Evolutionary conservation across 139 green algal genomes (phyloP).

Genomic region (Asterochloris sp.): DNA sequence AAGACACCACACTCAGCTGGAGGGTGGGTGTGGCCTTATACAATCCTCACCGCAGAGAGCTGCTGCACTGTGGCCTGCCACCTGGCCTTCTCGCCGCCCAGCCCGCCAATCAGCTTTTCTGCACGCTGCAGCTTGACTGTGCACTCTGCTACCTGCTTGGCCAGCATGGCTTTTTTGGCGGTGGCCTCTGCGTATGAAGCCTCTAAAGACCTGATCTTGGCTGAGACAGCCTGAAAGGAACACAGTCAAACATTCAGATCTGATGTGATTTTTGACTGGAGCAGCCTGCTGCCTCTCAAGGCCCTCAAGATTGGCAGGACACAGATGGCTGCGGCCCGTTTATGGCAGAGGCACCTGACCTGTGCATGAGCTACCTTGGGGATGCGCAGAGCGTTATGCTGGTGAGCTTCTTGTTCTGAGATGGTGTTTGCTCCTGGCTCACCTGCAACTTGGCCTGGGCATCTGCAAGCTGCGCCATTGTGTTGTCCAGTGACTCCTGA

Average conservation of each 20-base stretch:
- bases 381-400: too few relatives aligned
- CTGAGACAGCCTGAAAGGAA: constrained; percentile 47
- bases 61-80: constrained; percentile 68
- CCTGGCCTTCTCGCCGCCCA: constrained; percentile 68
- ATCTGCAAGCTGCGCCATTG: constrained; percentile 53
- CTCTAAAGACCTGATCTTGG: constrained; percentile 70
- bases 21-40: too few relatives aligned
- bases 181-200: constrained; percentile 57
- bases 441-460: constrained; percentile 59
- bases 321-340: not conserved
- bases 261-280: not conserved
- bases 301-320: not conserved
- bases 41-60: constrained; percentile 28
- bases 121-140: constrained; percentile 62
- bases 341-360: too few relatives aligned
- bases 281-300: not conserved
- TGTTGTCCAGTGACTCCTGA: constrained; percentile 40
- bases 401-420: too few relatives aligned
- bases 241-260: not conserved
- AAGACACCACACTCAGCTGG: not conserved
- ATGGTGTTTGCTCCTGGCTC: too few relatives aligned
- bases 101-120: constrained; percentile 79
- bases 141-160: constrained; percentile 60
- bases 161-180: constrained; percentile 69
- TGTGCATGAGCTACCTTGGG: too few relatives aligned